Evolutionary conservation across 2,329 filamentous ascomycete species (phyloP), one percentile per base, ranked within the genome.

Genomic region (Anisogramma anomala): DNA sequence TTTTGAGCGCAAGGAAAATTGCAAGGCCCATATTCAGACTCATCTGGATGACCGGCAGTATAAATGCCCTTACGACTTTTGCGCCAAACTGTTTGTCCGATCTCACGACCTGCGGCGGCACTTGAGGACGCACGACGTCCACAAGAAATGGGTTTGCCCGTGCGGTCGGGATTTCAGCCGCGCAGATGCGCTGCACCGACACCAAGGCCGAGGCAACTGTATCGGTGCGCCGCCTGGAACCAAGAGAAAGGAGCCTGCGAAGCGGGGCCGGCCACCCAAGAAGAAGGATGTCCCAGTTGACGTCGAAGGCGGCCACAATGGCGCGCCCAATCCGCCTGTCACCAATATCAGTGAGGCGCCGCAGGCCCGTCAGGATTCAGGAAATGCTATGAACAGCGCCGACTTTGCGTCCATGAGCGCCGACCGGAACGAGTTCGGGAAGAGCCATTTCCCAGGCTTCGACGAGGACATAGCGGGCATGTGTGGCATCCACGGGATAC

Each of bases 1-100:
- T 39, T 96, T 98, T 57, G 89, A 88, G n/a, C 78, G 91, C 52
- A 94, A 95, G 60, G 91, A 98, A 61, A 96, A 98, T 64, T 95
- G 96, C 68, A 94, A 94, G 59, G 94, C 88, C 1, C 91, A 98
- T 59, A 85, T 98, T 11, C 91, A 98, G 63, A 98, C 91, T 3
- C 91, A 98, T 62, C 79, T 98, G 49, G 91, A 93, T 54, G 91
- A 98, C 60, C 77, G 91, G 35, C 91, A 95, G 58, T 98, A 86
- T 65, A 82, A 85, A 60, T 98, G 91, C 63, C 87, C 89, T 33
- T 81, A 84, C 41, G 37, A 32, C 14, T 46, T 46, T 32, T 98
- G 91, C 66, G 73, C 82, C 39, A 96, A 96, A 65, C 89, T 87
- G 64, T 98, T 98, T 58, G 91, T 96, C 31, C 82, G 91, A 27